Conservation (phyloP, 352 stramenopile species). For the Pythium oligandrum region DNA sequence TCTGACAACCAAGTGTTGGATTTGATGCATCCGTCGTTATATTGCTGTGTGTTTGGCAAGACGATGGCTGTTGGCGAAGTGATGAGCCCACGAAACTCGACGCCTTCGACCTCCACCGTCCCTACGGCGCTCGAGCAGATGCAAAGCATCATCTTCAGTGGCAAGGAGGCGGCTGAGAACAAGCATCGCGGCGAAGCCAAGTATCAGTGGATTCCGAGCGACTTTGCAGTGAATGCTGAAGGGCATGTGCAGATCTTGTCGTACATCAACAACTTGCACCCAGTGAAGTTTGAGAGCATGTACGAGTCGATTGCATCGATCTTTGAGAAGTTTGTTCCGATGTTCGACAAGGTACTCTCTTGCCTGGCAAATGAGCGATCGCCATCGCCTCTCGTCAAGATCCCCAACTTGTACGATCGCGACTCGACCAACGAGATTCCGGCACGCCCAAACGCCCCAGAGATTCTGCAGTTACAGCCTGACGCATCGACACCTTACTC, state of each 20-base stretch:
- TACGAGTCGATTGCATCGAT: constrained; percentile 20
- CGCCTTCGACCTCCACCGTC: not conserved
- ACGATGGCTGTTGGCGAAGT: constrained; percentile 14
- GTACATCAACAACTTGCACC: constrained; percentile 40
- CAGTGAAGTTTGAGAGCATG: constrained; percentile 11
- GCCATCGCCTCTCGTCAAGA: not conserved
- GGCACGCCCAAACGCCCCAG: constrained; percentile 14
- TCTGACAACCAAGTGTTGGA: constrained; percentile 45
- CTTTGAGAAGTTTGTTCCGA: constrained; percentile 26
- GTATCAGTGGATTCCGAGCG: constrained; percentile 31
- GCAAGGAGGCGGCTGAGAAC: constrained; percentile 12
- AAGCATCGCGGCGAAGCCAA: constrained; percentile 4
- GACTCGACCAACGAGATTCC: constrained; percentile 8
- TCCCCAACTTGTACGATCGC: constrained; percentile 11
- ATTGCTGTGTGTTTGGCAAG: constrained; percentile 41
- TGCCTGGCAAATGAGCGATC: not conserved
- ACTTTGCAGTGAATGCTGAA: constrained; percentile 14
- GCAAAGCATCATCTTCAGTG: constrained; percentile 21
- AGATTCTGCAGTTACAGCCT: not conserved
- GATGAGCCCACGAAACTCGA: not conserved
- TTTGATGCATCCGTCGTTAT: constrained; percentile 58
- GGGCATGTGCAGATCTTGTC: constrained; percentile 17
- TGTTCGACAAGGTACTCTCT: constrained; percentile 23
- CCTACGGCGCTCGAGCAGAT: constrained; percentile 21
- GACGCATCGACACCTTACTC: not conserved